These are phyloP conservation scores for Helenozyma rhizophorensis DNA, from an alignment of 805 yeast genomes.

Conservation along the genomic window DNA sequence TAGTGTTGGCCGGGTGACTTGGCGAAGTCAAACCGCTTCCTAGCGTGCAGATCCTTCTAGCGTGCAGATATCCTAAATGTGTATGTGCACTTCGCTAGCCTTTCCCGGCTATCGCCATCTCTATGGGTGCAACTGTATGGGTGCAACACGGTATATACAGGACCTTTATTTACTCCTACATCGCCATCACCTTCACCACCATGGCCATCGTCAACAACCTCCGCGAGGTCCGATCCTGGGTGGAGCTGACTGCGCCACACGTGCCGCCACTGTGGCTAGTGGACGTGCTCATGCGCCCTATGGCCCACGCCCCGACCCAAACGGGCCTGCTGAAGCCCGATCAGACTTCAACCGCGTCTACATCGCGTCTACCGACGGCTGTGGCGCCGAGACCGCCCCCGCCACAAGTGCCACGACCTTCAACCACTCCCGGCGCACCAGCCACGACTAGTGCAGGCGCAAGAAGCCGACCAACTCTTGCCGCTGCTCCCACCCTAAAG, in stretches of 20 bases:
- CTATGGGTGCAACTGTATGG: too few species aligned
- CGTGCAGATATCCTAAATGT: too few species aligned
- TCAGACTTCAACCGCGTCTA: conserved; percentile 1
- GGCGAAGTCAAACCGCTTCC: too few species aligned
- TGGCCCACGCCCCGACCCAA: neutral
- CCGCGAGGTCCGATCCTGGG: conserved; percentile 13
- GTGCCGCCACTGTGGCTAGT: conserved; percentile 9
- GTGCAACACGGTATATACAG: too few species aligned
- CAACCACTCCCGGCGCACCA: neutral
- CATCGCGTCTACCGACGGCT: neutral
- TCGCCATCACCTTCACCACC: too few species aligned
- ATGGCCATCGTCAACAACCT: conserved; percentile 18
- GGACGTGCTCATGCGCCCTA: conserved; percentile 2
- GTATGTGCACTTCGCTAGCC: too few species aligned
- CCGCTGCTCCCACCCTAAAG: neutral
- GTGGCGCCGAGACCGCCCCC: neutral
- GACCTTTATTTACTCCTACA: too few species aligned
- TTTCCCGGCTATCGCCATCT: too few species aligned
- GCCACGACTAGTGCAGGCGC: too few species aligned
- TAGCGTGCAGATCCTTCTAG: too few species aligned
- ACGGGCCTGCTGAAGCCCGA: too few species aligned
- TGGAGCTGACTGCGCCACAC: conserved; percentile 10
- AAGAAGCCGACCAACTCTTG: neutral
- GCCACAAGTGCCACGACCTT: neutral
- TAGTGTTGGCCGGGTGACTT: too few species aligned